phyloP scores from a whole-genome alignment of 139 green algal genomes.

The Nannochloris sp. region DNA sequence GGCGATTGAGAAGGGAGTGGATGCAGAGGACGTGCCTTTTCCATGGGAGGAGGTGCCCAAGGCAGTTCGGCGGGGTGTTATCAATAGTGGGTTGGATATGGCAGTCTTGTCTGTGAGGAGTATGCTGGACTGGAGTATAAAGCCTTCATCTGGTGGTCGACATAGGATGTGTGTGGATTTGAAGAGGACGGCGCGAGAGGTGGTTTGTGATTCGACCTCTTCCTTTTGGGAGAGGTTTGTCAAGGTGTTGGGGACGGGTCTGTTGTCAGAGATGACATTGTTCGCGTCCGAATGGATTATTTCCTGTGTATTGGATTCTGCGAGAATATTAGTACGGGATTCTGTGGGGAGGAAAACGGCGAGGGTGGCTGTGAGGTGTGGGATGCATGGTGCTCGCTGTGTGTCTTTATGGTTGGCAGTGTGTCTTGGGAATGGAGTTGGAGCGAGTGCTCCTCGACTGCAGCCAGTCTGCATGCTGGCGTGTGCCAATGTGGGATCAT shows the following conservation, averaged over 20 bases:
- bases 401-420: slow-evolving; percentile 2
- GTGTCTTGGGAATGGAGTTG: slow-evolving; percentile 15
- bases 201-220: background rate
- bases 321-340: background rate
- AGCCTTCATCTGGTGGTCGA: no score
- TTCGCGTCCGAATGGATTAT: slow-evolving; percentile 7
- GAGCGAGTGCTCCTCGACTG: slow-evolving; percentile 1
- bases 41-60: background rate
- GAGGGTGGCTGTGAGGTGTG: slow-evolving; percentile 7
- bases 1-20: slow-evolving; percentile 10
- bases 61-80: slow-evolving; percentile 1
- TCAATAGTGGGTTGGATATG: slow-evolving; percentile 20
- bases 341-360: background rate
- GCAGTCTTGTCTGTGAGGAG: slow-evolving; percentile 5
- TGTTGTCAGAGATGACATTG: slow-evolving; percentile 18
- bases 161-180: no score
- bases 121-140: slow-evolving; percentile 3
- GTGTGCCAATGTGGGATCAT: background rate
- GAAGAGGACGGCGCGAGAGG: no score
- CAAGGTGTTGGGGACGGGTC: slow-evolving; percentile 10
- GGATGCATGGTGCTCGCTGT: slow-evolving; percentile 14
- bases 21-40: slow-evolving; percentile 11
- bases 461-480: slow-evolving; percentile 7
- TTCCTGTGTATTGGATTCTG: background rate
- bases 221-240: background rate